These are phyloP conservation scores for Triticum urartu DNA, from an alignment of 176 grass and related monocot genomes.

Conservation along the genomic window DNA sequence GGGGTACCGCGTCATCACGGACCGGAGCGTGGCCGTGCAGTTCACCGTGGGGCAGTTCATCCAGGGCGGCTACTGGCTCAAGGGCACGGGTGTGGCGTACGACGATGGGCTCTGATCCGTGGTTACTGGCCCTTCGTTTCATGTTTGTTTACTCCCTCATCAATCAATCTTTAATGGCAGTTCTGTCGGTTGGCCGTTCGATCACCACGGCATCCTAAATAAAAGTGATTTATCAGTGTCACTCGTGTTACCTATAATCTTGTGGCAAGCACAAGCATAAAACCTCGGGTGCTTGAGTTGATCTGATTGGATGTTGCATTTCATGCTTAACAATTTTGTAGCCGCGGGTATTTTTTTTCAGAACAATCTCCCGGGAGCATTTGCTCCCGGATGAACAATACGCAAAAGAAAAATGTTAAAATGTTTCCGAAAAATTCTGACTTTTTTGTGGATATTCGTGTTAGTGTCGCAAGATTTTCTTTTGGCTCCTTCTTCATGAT, in stretches of 20 bases:
- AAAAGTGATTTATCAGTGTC: not conserved
- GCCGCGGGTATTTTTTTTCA: too few relatives aligned
- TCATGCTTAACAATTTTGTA: too few relatives aligned
- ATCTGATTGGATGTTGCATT: too few relatives aligned
- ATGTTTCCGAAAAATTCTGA: too few relatives aligned
- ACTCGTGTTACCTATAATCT: not conserved
- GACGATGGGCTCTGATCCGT: conserved; percentile 46
- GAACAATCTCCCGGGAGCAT: too few relatives aligned
- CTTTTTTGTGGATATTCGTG: too few relatives aligned
- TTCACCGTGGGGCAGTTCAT: conserved; percentile 61
- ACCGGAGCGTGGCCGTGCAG: conserved; percentile 37
- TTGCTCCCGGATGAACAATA: too few relatives aligned
- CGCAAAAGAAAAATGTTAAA: too few relatives aligned
- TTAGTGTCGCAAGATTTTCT: too few relatives aligned
- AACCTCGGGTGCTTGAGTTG: too few relatives aligned
- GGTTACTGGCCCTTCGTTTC: not conserved
- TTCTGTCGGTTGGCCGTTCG: not conserved
- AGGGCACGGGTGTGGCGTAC: conserved; percentile 39
- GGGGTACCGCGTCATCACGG: conserved; percentile 55
- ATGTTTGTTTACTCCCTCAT: not conserved
- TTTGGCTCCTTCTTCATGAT: too few relatives aligned
- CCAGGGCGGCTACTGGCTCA: conserved; percentile 57
- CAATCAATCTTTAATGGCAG: not conserved
- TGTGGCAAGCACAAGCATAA: not conserved
- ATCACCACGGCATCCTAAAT: not conserved